Base-by-base conservation (phyloP, 1,284 basidiomycete species). In the Heterobasidion annosum region DNA sequence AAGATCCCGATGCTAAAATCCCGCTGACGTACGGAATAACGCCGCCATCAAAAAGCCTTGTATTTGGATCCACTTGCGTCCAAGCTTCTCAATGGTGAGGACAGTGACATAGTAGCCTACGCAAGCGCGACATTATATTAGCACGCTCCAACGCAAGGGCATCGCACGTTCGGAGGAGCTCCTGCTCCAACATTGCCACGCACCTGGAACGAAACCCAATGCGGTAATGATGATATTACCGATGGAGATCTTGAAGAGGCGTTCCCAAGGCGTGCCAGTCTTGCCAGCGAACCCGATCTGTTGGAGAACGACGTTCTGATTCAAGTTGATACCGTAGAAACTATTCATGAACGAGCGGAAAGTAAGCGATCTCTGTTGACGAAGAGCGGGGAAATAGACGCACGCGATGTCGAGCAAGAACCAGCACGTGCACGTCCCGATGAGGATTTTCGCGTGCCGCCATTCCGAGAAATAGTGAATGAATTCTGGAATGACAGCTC, bases 291-390 rank as follows among this genome's bases (percentile, higher is more conserved):
- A 87, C 3, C 83, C 83, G 19, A 88, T 87, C 63, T 82, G 73
- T 60, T 82, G 71, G 7, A 88, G 73, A 12, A 88, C 86, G 60
- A 88, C 83, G 61, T 83, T 85, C 61, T 85, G 80, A 73, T 91
- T 91, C 47, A 90, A 70, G 68, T 88, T 89, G 70, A 89, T 85
- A 3, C 88, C 87, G 66, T 89, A 87, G 67, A 86, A 87, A 0
- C 79, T 83, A 54, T 32, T 56, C 32, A 19, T 9, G 45, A 8
- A 34, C n/a, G 34, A 34, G 34, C 32, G 4, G 34, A 34, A 19
- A 12, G 34, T 18, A 10, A 8, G 19, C 48, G 34, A 25, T 35
- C 12, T 33, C 8, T 19, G 25, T 12, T 12, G 7, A 35, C 25
- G 18, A 16, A 51, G 44, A 12, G 34, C 47, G 5, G 16, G 13